Conservation (phyloP, 305 asterid genomes). For the Fraxinus floribunda region DNA sequence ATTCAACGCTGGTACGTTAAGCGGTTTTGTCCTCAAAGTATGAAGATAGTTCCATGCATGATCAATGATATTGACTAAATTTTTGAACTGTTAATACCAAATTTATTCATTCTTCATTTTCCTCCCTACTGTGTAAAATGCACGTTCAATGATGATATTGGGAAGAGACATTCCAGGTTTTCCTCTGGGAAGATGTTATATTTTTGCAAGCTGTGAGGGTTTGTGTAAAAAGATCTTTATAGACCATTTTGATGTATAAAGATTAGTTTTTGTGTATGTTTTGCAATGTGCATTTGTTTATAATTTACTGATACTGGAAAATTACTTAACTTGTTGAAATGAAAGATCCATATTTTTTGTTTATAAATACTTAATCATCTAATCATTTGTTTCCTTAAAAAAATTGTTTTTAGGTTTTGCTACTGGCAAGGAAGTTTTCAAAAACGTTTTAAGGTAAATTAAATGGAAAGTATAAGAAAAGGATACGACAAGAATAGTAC, state of each 20-base stretch:
- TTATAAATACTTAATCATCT: not conserved
- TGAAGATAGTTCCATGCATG: not conserved
- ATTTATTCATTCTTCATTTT: conserved; percentile 23
- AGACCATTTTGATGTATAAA: not conserved
- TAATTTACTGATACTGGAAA: not conserved
- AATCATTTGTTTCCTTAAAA: too few species aligned
- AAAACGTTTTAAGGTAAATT: too few species aligned
- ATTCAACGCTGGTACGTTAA: not conserved
- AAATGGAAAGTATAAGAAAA: not conserved
- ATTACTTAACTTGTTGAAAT: too few species aligned
- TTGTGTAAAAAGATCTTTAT: conserved; percentile 6
- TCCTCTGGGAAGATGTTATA: conserved; percentile 16
- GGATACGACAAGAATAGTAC: not conserved
- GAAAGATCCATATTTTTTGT: too few species aligned
- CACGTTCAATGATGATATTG: not conserved
- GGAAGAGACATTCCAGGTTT: conserved; percentile 5
- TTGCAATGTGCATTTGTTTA: not conserved
- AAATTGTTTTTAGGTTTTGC: too few species aligned
- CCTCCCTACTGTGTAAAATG: conserved; percentile 1
- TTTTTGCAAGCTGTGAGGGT: conserved; percentile 18
- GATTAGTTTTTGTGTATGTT: not conserved
- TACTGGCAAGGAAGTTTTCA: not conserved
- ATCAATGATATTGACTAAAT: conserved; percentile 14
- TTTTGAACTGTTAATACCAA: not conserved
- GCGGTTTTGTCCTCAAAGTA: not conserved